These are phyloP conservation scores for Gossypium trilobum DNA, from an alignment of 441 rosid species.

Conservation along the genomic window DNA sequence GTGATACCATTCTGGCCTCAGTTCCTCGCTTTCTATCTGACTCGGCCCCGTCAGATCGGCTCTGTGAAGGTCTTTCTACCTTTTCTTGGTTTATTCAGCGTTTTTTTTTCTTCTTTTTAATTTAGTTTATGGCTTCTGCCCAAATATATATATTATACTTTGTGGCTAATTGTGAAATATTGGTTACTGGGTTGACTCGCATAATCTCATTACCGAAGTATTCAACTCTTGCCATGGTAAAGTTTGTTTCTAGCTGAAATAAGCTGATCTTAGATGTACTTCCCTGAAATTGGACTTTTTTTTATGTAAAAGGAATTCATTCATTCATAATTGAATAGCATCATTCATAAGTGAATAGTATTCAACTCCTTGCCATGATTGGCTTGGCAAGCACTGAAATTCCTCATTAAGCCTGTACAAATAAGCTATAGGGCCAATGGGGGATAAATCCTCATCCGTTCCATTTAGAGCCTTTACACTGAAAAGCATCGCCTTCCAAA, in stretches of 20 bases:
- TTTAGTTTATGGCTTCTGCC: too few species aligned
- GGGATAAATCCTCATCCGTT: too few species aligned
- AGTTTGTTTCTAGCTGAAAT: not conserved
- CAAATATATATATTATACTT: not conserved
- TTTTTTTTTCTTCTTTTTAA: not conserved
- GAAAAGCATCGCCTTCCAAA: too few species aligned
- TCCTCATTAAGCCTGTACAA: too few species aligned
- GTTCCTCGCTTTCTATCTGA: constrained; percentile 34
- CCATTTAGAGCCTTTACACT: too few species aligned
- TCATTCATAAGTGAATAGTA: too few species aligned
- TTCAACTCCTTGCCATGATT: too few species aligned
- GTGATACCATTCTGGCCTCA: constrained; percentile 59
- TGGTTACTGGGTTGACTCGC: not conserved
- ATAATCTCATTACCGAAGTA: not conserved
- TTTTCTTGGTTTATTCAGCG: not conserved
- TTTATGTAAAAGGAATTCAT: too few species aligned
- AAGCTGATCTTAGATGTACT: not conserved
- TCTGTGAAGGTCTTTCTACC: constrained; percentile 22
- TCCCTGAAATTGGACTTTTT: not conserved
- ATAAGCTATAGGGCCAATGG: too few species aligned
- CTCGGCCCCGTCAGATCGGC: constrained; percentile 15
- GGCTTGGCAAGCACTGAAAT: too few species aligned
- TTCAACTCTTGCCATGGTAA: not conserved
- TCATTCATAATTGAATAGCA: too few species aligned
- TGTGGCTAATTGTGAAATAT: not conserved